Conservation (phyloP, 768 basidiomycete genomes). For the Leccinum truebloodii region DNA sequence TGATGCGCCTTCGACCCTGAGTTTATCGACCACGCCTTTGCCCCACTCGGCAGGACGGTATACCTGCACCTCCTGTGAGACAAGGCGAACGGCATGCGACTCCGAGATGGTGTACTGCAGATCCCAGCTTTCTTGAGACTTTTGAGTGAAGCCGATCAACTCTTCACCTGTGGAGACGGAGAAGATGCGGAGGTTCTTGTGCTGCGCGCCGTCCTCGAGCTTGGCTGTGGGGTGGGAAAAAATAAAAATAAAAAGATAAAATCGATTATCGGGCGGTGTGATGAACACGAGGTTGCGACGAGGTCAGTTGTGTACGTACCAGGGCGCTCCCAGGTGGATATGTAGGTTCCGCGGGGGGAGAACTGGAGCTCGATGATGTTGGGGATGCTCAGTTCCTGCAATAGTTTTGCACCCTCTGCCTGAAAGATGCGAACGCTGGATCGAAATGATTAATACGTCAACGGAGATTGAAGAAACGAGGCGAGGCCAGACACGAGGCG, state of each 20-base stretch:
- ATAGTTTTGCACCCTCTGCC: constrained; percentile 68
- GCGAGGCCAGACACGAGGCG: constrained; percentile 16
- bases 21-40: constrained; percentile 77
- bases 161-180: constrained; percentile 84
- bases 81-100: constrained; percentile 80
- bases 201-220: constrained; percentile 85
- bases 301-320: no score
- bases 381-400: constrained; percentile 72
- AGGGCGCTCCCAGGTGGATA: constrained; percentile 97
- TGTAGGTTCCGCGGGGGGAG: constrained; percentile 89
- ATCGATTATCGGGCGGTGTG: no score
- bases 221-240: constrained; percentile 50
- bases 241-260: neutral
- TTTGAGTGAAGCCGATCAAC: constrained; percentile 85
- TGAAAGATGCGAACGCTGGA: constrained; percentile 74
- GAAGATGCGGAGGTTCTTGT: constrained; percentile 94
- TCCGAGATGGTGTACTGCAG: constrained; percentile 91
- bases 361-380: constrained; percentile 85
- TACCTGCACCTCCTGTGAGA: constrained; percentile 80
- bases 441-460: constrained; percentile 3
- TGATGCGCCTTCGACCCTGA: constrained; percentile 82
- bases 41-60: constrained; percentile 79
- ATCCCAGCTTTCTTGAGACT: constrained; percentile 89
- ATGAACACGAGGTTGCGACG: no score
- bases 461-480: constrained; percentile 14